Conservation (phyloP, 176 grass and related monocot genomes). For the bread wheat (Triticum aestivum) region IWGSC_CS_RefSeq_v2.1 NC_057800.1:751243413-751243912, state of each 20-base stretch:
- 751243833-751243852: background rate
- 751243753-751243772: conserved; percentile 56
- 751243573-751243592: conserved; percentile 35
- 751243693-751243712: conserved; percentile 39
- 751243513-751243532: conserved; percentile 54
- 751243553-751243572: conserved; percentile 53
- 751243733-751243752: conserved; percentile 51
- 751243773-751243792: conserved; percentile 16
- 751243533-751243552: conserved; percentile 62
- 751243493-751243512: conserved; percentile 58
- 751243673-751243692: conserved; percentile 36
- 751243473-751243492: conserved; percentile 56
- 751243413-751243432: conserved; percentile 50
- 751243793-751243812: background rate
- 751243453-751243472: conserved; percentile 50
- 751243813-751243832: too few relatives aligned
- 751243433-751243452: conserved; percentile 50
- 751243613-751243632: conserved; percentile 16
- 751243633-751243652: conserved; percentile 3
- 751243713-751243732: conserved; percentile 31
- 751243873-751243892: conserved; percentile 26
- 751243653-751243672: conserved; percentile 27
- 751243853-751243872: conserved; percentile 1
- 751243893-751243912: background rate
- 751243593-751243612: conserved; percentile 32